These are phyloP conservation scores for Microcos paniculata DNA, from an alignment of 345 rosid genomes.

Conservation along the genomic window DNA sequence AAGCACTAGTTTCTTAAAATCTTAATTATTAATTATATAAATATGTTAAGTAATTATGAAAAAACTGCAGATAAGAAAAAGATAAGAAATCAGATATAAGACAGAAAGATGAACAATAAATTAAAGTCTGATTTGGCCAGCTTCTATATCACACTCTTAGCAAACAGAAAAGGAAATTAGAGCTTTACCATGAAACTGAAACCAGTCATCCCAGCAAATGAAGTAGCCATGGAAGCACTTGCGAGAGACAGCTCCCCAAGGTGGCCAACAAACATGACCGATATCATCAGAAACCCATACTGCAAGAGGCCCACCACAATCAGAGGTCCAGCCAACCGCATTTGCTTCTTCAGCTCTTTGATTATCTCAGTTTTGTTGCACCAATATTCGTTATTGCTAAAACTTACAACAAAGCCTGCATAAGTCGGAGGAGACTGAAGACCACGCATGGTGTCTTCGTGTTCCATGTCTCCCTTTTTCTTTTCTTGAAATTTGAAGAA, in stretches of 20 bases:
- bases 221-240: slow-evolving; percentile 49
- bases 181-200: slow-evolving; percentile 32
- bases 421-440: slow-evolving; percentile 13
- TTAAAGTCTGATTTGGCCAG: too few relatives aligned
- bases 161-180: too few relatives aligned
- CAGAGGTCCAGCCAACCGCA: slow-evolving; percentile 33
- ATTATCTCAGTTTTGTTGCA: slow-evolving; percentile 16
- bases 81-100: too few relatives aligned
- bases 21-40: too few relatives aligned
- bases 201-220: slow-evolving; percentile 43
- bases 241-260: slow-evolving; percentile 35
- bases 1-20: too few relatives aligned
- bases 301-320: slow-evolving; percentile 32
- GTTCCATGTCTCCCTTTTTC: too few relatives aligned
- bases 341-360: slow-evolving; percentile 35
- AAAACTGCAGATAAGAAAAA: too few relatives aligned
- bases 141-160: too few relatives aligned
- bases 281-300: slow-evolving; percentile 31
- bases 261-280: slow-evolving; percentile 42
- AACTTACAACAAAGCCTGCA: not conserved
- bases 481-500: too few relatives aligned
- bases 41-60: too few relatives aligned
- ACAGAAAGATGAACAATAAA: too few relatives aligned
- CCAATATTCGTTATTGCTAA: not conserved
- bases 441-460: not conserved